phyloP scores from a whole-genome alignment of 2,329 filamentous ascomycete species.

The Ceratocystis albifundus region DNA sequence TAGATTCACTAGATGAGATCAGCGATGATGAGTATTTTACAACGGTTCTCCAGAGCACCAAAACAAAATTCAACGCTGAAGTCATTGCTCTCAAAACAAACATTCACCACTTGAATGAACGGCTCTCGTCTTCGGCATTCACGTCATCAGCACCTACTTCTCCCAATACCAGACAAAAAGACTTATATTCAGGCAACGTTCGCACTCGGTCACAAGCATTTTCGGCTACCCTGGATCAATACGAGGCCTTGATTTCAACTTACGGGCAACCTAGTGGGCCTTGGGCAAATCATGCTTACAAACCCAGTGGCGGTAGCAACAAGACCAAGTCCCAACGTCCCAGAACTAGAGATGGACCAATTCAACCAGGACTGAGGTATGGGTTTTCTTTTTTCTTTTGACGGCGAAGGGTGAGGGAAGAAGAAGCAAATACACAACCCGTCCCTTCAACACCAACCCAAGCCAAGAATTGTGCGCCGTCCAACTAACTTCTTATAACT shows the following conservation, averaged over 20 bases:
- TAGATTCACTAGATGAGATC: constrained; percentile 20
- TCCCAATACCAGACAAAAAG: not conserved
- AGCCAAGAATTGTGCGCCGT: not conserved
- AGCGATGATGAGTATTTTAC: constrained; percentile 21
- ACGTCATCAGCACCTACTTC: not conserved
- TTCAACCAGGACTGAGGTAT: not conserved
- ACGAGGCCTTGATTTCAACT: constrained; percentile 8
- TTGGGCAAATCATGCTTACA: not conserved
- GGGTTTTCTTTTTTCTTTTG: not conserved
- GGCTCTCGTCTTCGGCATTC: constrained; percentile 3
- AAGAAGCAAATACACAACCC: no score
- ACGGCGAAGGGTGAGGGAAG: no score
- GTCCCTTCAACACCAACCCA: no score
- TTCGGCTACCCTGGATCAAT: constrained; percentile 18
- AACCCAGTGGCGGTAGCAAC: not conserved
- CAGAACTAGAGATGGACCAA: constrained; percentile 17
- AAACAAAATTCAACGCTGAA: constrained; percentile 16
- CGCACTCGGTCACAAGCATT: not conserved
- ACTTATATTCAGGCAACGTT: not conserved
- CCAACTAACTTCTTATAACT: not conserved
- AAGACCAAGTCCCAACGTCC: constrained; percentile 15
- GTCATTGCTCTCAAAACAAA: constrained; percentile 20
- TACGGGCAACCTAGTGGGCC: not conserved
- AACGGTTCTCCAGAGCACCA: constrained; percentile 18
- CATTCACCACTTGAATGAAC: constrained; percentile 21